Conservation (phyloP, 1,284 basidiomycete species). For the Moniliella sp. region DNA sequence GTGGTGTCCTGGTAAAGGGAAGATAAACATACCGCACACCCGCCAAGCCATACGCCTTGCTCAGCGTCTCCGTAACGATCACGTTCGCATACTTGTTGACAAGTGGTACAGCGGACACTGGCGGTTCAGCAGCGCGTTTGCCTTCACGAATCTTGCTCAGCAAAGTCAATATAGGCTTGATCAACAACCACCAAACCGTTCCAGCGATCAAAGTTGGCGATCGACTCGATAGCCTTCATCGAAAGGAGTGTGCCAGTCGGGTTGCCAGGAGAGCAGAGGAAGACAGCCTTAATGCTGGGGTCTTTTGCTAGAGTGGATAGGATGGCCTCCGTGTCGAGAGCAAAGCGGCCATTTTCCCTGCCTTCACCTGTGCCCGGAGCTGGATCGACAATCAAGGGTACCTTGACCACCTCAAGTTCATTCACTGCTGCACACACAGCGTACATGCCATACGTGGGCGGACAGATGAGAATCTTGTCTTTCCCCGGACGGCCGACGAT, state of each 20-base stretch:
- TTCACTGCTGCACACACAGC: slow-evolving; percentile 81
- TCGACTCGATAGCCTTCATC: slow-evolving; percentile 46
- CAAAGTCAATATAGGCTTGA: slow-evolving; percentile 92
- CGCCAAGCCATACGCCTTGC: slow-evolving; percentile 86
- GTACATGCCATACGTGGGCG: slow-evolving; percentile 98
- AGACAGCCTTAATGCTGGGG: slow-evolving; percentile 57
- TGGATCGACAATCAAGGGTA: slow-evolving; percentile 55
- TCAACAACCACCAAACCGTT: slow-evolving; percentile 81
- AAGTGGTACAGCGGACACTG: slow-evolving; percentile 46
- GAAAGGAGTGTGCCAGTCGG: slow-evolving; percentile 77
- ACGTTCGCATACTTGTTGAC: slow-evolving; percentile 67
- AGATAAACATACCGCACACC: slow-evolving; percentile 52
- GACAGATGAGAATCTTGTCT: slow-evolving; percentile 47
- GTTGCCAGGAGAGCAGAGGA: slow-evolving; percentile 91
- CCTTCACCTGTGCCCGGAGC: no score
- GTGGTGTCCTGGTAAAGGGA: background rate
- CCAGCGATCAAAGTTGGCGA: slow-evolving; percentile 61
- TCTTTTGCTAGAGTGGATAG: slow-evolving; percentile 8
- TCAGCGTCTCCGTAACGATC: slow-evolving; percentile 79
- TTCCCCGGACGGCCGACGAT: slow-evolving; percentile 60
- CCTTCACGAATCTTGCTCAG: slow-evolving; percentile 22
- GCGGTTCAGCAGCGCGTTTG: slow-evolving; percentile 16
- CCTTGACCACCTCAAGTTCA: slow-evolving; percentile 62
- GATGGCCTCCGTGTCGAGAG: slow-evolving; percentile 54
- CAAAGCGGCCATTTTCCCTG: slow-evolving; percentile 57